These are phyloP conservation scores for Leishmania guyanensis DNA, from an alignment of 208 protist genomes.

Conservation along the genomic window DNA sequence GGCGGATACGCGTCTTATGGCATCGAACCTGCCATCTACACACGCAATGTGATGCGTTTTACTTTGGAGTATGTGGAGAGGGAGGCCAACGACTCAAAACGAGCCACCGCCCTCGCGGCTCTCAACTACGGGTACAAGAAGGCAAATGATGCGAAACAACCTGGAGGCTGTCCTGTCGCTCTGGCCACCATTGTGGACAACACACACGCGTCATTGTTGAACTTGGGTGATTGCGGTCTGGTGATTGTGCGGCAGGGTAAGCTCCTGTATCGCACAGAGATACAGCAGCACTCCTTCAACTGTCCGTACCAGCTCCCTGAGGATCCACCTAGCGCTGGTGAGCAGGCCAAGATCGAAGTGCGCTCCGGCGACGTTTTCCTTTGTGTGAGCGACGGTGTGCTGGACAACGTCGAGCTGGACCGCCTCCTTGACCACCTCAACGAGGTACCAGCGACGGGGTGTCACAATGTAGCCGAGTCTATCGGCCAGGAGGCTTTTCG, in stretches of 20 bases:
- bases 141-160: conserved; percentile 46
- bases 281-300: conserved; percentile 89
- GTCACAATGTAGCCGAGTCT: conserved; percentile 55
- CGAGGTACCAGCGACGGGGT: conserved; percentile 45
- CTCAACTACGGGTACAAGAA: conserved; percentile 54
- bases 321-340: conserved; percentile 67
- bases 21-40: conserved; percentile 82
- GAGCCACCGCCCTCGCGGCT: conserved; percentile 57
- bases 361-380: conserved; percentile 74
- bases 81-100: conserved; percentile 8
- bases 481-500: conserved; percentile 61
- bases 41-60: conserved; percentile 78
- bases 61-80: conserved; percentile 49
- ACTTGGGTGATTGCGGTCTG: conserved; percentile 86
- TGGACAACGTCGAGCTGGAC: conserved; percentile 81
- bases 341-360: conserved; percentile 63
- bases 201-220: conserved; percentile 72
- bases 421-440: conserved; percentile 57
- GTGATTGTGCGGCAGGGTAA: conserved; percentile 62
- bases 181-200: conserved; percentile 68
- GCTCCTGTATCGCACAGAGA: conserved; percentile 65
- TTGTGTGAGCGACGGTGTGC: conserved; percentile 80
- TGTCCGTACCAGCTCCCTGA: conserved; percentile 85
- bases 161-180: conserved; percentile 73
- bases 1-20: conserved; percentile 74